A percentile compares a stretch with the other conserved stretches of the same genome.
Conservation (phyloP, 495 filamentous ascomycete genomes). For the Annulohypoxylon bovei region DNA sequence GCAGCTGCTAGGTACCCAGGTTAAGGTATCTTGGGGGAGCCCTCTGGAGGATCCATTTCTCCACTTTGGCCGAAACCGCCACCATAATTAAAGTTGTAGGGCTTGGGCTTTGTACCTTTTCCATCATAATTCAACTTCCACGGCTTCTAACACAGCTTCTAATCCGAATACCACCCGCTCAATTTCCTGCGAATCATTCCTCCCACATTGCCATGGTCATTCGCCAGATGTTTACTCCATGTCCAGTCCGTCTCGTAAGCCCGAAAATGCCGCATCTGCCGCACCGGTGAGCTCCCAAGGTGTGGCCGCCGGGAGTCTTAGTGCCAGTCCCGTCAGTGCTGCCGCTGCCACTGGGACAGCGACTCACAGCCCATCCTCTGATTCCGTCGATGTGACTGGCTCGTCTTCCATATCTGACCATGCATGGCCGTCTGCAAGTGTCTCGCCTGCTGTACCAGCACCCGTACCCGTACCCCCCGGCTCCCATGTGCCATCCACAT, state of each 20-base stretch:
- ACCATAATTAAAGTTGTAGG: constrained; percentile 37
- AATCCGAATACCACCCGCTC: constrained; percentile 36
- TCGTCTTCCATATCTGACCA: constrained; percentile 42
- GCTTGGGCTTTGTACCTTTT: constrained; percentile 28
- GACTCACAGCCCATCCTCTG: constrained; percentile 43
- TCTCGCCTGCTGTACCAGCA: constrained; percentile 42
- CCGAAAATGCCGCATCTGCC: constrained; percentile 62
- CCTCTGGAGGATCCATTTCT: constrained; percentile 7
- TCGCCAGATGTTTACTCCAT: constrained; percentile 62
- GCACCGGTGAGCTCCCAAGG: constrained; percentile 58
- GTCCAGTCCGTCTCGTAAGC: constrained; percentile 55
- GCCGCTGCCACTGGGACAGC: constrained; percentile 40
- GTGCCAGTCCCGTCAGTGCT: constrained; percentile 28
- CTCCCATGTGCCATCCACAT: constrained; percentile 40
- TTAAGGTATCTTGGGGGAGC: not conserved
- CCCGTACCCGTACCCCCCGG: constrained; percentile 32
- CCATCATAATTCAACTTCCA: constrained; percentile 43
- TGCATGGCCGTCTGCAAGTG: constrained; percentile 38
- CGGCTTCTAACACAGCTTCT: not conserved
- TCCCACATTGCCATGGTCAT: constrained; percentile 49
- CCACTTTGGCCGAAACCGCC: constrained; percentile 41
- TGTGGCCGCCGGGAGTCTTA: constrained; percentile 40
- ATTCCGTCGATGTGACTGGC: constrained; percentile 40
- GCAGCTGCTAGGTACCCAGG: not conserved
- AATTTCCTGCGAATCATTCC: constrained; percentile 40